Percentiles rank a stretch among this genome's conserved stretches.
These are phyloP conservation scores for Pilaira anomala DNA, from an alignment of 192 early-diverging fungal species.

Conservation along the genomic window DNA sequence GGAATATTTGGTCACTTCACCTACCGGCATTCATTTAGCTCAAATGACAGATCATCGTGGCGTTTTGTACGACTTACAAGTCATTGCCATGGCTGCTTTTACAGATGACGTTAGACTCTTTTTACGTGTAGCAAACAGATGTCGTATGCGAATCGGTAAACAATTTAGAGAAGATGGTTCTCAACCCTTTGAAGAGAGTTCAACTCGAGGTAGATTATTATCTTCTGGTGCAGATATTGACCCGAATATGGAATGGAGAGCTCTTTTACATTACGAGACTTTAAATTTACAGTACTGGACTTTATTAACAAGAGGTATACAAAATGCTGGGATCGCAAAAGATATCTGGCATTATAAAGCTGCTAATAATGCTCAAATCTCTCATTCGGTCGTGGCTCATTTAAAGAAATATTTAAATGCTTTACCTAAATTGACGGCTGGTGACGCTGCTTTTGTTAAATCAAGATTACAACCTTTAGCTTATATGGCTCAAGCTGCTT, in stretches of 20 bases:
- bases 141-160: conserved; percentile 60
- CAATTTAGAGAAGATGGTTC: conserved; percentile 43
- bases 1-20: conserved; percentile 53
- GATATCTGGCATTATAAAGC: conserved; percentile 56
- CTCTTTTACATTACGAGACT: conserved; percentile 38
- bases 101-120: conserved; percentile 54
- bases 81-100: conserved; percentile 51
- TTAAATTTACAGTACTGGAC: conserved; percentile 61
- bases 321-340: conserved; percentile 46
- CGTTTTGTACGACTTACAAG: conserved; percentile 55
- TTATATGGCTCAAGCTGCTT: conserved; percentile 46
- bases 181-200: conserved; percentile 30
- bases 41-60: conserved; percentile 55
- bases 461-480: conserved; percentile 43
- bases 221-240: not conserved
- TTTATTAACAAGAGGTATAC: conserved; percentile 47
- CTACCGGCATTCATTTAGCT: conserved; percentile 48
- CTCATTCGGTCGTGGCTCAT: conserved; percentile 45
- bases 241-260: conserved; percentile 13
- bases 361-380: conserved; percentile 41
- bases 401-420: conserved; percentile 33
- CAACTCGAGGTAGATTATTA: not conserved
- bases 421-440: conserved; percentile 28
- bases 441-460: conserved; percentile 22
- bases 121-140: conserved; percentile 52